Evolutionary conservation across 768 basidiomycete species (phyloP), one percentile per base, ranked within the genome.

Genomic region (Dioszegia crocea): DNA sequence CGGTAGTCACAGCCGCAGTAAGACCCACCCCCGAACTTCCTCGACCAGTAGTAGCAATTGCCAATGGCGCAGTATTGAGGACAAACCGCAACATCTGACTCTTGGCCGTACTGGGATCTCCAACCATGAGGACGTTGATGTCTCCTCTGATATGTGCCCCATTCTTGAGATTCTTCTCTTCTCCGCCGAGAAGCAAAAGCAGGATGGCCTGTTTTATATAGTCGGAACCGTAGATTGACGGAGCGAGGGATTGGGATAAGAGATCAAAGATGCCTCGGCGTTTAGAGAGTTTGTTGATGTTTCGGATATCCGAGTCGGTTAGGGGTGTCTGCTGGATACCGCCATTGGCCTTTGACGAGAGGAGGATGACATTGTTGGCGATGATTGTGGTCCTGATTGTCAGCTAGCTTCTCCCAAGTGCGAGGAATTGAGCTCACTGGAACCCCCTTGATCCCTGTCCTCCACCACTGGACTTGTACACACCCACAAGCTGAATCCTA

Each of bases 61-160:
- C 96, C 44, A 99, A 81, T 29, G 94, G 94, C 4, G 96, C 96
- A 6, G 90, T 98, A 65, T 89, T 86, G 61, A 99, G 84, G 47
- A 99, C 89, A 76, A 99, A 98, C 55, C 96, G 88, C 52, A 99
- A 82, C 71, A 99, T 80, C 74, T 99, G 96, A 38, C 88, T 90
- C 79, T 99, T 99, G 19, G 96, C 96, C 0, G 96, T 99, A n/a
- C 88, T 89, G 9, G 96, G 96, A 78, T 99, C 96, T 61, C 96
- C 96, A 59, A 99, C 93, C 94, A 99, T 98, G 68, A 99, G 84
- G 72, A 98, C 82, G 78, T 99, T 99, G 82, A 99, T 98, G 77
- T 99, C 96, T 44, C 96, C 96, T 81, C 96, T 87, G 72, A 98
- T 94, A 74, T 98, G 96, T 1, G 96, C 97, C 51, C 96, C 94